These are phyloP conservation scores for Acer saccharum DNA, from an alignment of 345 rosid genomes.

Conservation along the genomic window DNA sequence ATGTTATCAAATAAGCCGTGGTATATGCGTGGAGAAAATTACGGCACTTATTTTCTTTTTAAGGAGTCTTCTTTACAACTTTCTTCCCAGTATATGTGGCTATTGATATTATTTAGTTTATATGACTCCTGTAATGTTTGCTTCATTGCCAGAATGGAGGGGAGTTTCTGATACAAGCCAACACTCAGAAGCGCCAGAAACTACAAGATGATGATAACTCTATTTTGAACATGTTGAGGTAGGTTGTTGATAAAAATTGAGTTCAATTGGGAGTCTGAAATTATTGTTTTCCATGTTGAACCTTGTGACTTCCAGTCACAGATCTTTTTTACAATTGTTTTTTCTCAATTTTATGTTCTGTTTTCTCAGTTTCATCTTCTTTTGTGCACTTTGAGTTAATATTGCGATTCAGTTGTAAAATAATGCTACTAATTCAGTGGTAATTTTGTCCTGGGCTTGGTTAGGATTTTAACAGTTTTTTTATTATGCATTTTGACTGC, in stretches of 20 bases:
- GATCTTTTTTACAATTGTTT: not conserved
- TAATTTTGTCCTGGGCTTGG: not conserved
- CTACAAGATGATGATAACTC: conserved; percentile 54
- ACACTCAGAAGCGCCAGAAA: conserved; percentile 82
- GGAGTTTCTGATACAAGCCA: conserved; percentile 91
- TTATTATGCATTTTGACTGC: too few species aligned
- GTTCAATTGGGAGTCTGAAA: conserved; percentile 7
- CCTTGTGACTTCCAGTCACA: not conserved
- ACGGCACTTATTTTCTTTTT: not conserved
- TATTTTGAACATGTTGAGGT: conserved; percentile 69
- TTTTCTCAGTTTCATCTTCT: not conserved
- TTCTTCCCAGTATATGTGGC: not conserved
- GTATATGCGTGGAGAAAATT: not conserved
- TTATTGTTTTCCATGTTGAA: conserved; percentile 10
- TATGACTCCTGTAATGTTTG: conserved; percentile 9
- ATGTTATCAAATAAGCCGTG: not conserved
- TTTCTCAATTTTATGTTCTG: not conserved
- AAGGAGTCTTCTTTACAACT: not conserved
- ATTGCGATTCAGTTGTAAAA: not conserved
- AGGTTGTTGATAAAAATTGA: conserved; percentile 18
- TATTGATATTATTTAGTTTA: not conserved
- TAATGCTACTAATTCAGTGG: not conserved
- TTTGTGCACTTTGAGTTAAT: not conserved
- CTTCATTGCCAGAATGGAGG: conserved; percentile 62
- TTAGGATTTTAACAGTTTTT: not conserved